phyloP scores from a whole-genome alignment of 2,329 filamentous ascomycete species.

The Xylaria sp. region DNA sequence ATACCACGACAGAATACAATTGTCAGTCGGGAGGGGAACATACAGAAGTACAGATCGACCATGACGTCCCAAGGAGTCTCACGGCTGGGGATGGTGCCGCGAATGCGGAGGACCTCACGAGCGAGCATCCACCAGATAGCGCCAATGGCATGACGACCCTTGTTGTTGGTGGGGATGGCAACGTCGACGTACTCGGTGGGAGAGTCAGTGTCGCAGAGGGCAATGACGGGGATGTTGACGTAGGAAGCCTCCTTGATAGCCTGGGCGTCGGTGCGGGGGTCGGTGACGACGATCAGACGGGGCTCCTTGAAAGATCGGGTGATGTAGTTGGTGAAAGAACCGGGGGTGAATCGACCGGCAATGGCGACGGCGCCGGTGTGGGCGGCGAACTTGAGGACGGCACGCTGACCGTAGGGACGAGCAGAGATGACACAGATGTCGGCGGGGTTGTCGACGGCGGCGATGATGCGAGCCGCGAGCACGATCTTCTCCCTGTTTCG shows the following conservation, averaged over 20 bases:
- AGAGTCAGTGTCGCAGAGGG: slow-evolving; percentile 98
- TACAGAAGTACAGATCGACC: slow-evolving; percentile 99
- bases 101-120: slow-evolving; percentile 98
- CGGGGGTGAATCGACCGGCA: slow-evolving; percentile 99
- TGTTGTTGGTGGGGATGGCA: slow-evolving; percentile 99
- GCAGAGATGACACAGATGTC: slow-evolving; percentile 99
- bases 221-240: slow-evolving; percentile 99
- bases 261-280: slow-evolving; percentile 99
- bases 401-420: slow-evolving; percentile 99
- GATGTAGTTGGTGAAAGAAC: slow-evolving; percentile 99
- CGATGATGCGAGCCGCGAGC: slow-evolving; percentile 98
- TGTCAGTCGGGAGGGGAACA: slow-evolving; percentile 49
- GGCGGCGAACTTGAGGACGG: slow-evolving; percentile 98
- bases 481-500: slow-evolving; percentile 97
- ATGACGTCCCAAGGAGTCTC: slow-evolving; percentile 99
- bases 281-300: slow-evolving; percentile 98
- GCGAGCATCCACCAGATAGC: slow-evolving; percentile 99
- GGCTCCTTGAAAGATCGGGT: slow-evolving; percentile 99
- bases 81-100: slow-evolving; percentile 94
- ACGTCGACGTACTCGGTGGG: slow-evolving; percentile 99
- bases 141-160: slow-evolving; percentile 99
- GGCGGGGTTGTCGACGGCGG: slow-evolving; percentile 98
- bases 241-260: slow-evolving; percentile 99
- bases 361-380: slow-evolving; percentile 99
- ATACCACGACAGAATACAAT: background rate